phyloP scores from a whole-genome alignment of 1,284 basidiomycete genomes.

The Erythrobasidium hasegawianum region DNA sequence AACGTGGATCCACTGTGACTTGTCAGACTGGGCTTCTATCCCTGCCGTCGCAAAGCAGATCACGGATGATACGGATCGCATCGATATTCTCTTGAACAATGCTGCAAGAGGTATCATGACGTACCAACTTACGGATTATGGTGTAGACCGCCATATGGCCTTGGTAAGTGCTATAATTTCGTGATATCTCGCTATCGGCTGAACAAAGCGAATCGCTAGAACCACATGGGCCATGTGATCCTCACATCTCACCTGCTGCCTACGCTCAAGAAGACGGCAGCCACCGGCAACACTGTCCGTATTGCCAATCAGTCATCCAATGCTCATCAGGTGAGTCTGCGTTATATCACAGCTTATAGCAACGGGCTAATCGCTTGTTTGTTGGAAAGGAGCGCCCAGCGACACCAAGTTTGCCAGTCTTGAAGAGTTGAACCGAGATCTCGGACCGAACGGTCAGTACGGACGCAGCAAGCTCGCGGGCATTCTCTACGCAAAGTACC shows the following conservation, averaged over 20 bases:
- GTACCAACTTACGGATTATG: slow-evolving; percentile 25
- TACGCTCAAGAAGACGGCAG: slow-evolving; percentile 30
- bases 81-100: slow-evolving; percentile 35
- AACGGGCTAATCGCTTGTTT: too few relatives aligned
- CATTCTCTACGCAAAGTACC: slow-evolving; percentile 29
- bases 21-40: slow-evolving; percentile 27
- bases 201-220: neutral
- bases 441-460: slow-evolving; percentile 31
- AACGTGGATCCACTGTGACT: slow-evolving; percentile 27
- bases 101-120: slow-evolving; percentile 36
- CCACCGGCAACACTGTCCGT: slow-evolving; percentile 23
- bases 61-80: slow-evolving; percentile 26
- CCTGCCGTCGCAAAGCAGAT: slow-evolving; percentile 32
- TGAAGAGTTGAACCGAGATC: slow-evolving; percentile 33
- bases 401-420: slow-evolving; percentile 34
- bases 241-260: slow-evolving; percentile 31
- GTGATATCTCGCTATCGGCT: too few relatives aligned
- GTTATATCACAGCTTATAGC: too few relatives aligned
- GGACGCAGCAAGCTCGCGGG: slow-evolving; percentile 22
- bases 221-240: slow-evolving; percentile 34
- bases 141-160: slow-evolving; percentile 29
- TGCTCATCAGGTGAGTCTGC: slow-evolving; percentile 35
- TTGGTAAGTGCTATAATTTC: slow-evolving; percentile 5
- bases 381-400: slow-evolving; percentile 16
- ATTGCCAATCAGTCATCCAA: slow-evolving; percentile 28